A percentile compares a stretch with the other conserved stretches of the same genome.
Evolutionary conservation across 2,329 filamentous ascomycete genomes (phyloP).

Genomic region (Sporothrix humicola): DNA sequence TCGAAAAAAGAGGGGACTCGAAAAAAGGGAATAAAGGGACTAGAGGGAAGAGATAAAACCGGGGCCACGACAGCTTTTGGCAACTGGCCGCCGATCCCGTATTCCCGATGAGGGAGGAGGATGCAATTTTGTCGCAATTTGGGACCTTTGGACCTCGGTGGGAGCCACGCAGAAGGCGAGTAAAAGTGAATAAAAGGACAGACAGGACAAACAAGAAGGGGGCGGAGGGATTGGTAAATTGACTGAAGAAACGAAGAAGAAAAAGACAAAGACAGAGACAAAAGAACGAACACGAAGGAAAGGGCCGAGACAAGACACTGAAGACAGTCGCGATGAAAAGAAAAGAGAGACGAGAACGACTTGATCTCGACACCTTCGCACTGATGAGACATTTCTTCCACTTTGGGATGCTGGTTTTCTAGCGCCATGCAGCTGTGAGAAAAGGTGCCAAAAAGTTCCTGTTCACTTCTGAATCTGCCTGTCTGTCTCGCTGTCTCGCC

Average conservation of each 20-base stretch:
- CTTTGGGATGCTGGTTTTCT: slow-evolving; percentile 16
- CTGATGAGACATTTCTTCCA: neutral
- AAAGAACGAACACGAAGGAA: neutral
- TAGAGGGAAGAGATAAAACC: neutral
- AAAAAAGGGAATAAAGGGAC: neutral
- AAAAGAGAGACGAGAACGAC: neutral
- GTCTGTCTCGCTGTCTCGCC: too few species aligned
- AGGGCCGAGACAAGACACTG: neutral
- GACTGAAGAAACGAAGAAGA: neutral
- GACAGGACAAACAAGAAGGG: neutral
- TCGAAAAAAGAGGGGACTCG: neutral
- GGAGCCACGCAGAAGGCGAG: neutral
- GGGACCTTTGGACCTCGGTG: neutral
- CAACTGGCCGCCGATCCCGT: slow-evolving; percentile 26
- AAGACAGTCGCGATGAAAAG: too few species aligned
- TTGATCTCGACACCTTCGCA: neutral
- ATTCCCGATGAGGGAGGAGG: slow-evolving; percentile 27
- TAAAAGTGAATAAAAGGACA: neutral
- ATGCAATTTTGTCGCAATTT: neutral
- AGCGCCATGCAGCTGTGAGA: slow-evolving; percentile 25
- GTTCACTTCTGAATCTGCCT: neutral
- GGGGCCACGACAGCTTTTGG: slow-evolving; percentile 14
- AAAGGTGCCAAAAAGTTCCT: neutral
- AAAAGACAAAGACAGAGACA: neutral
- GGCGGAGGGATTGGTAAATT: neutral